Evolutionary conservation across 176 grass and related monocot species (phyloP).

Genomic region (Cymbopogon citratus): DNA sequence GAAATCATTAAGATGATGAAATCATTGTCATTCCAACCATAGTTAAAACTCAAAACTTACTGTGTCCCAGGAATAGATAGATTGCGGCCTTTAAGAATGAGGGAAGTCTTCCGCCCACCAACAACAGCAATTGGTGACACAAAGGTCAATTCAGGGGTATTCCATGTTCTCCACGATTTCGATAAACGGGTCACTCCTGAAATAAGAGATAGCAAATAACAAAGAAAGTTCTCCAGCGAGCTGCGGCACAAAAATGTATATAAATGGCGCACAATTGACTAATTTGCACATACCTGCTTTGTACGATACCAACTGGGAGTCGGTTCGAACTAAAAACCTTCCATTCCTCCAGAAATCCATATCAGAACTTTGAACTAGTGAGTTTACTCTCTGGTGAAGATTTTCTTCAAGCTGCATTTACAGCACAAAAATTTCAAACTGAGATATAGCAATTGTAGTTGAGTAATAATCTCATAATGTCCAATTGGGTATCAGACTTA

Average conservation of each 20-base stretch:
- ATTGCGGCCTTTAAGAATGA: conserved; percentile 87
- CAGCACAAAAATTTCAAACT: background rate
- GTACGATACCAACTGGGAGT: conserved; percentile 76
- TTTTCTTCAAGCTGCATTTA: conserved; percentile 79
- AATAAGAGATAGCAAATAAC: conserved; percentile 12
- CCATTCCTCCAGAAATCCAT: conserved; percentile 88
- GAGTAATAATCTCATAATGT: background rate
- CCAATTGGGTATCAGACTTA: conserved; percentile 32
- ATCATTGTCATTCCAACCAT: background rate
- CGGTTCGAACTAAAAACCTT: conserved; percentile 89
- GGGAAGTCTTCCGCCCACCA: conserved; percentile 60
- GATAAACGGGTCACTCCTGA: conserved; percentile 71
- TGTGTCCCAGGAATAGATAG: conserved; percentile 89
- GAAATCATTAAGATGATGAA: background rate
- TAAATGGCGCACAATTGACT: background rate
- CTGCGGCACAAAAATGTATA: background rate
- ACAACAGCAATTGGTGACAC: conserved; percentile 91
- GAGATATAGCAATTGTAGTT: background rate
- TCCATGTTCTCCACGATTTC: conserved; percentile 96
- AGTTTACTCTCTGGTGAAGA: conserved; percentile 62
- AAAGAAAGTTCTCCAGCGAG: background rate
- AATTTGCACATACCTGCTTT: conserved; percentile 62
- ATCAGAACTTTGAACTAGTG: conserved; percentile 60
- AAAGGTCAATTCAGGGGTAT: conserved; percentile 83
- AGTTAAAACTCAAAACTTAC: conserved; percentile 42